A percentile compares a stretch with the other conserved stretches of the same genome.
Evolutionary conservation across 2,329 filamentous ascomycete species (phyloP).

Genomic region (Acarospora socialis): DNA sequence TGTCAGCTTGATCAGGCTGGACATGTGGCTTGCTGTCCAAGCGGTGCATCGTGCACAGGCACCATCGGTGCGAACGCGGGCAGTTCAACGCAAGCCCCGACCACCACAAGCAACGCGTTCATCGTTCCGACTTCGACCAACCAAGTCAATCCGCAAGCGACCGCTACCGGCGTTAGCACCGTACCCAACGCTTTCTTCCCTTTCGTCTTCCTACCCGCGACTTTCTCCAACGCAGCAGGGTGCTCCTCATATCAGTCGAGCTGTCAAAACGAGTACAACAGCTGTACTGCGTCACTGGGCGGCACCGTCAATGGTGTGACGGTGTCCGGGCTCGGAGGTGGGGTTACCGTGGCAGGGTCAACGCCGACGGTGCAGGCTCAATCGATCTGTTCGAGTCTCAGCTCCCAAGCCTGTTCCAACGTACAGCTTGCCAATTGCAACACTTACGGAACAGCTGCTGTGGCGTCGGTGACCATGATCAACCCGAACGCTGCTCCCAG

Average conservation of each 20-base stretch:
- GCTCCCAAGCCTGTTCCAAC: constrained; percentile 33
- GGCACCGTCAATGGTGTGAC: constrained; percentile 38
- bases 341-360: constrained; percentile 33
- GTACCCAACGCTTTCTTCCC: constrained; percentile 37
- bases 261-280: constrained; percentile 34
- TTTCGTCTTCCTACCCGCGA: constrained; percentile 39
- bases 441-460: constrained; percentile 19
- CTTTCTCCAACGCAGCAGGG: constrained; percentile 35
- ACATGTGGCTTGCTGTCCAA: constrained; percentile 48
- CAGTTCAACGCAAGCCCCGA: too few species aligned
- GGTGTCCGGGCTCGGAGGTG: constrained; percentile 33
- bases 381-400: constrained; percentile 33
- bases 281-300: constrained; percentile 31
- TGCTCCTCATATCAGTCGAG: constrained; percentile 41
- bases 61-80: constrained; percentile 28
- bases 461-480: background rate
- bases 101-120: constrained; percentile 19
- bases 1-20: constrained; percentile 43
- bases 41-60: constrained; percentile 43
- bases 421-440: constrained; percentile 33
- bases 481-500: background rate
- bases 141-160: constrained; percentile 16
- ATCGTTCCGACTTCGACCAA: constrained; percentile 22
- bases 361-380: constrained; percentile 28
- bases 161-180: constrained; percentile 25